A percentile compares a stretch with the other conserved stretches of the same genome.
phyloP scores from a whole-genome alignment of 2,329 filamentous ascomycete species.

The Colletotrichum limetticola region DNA sequence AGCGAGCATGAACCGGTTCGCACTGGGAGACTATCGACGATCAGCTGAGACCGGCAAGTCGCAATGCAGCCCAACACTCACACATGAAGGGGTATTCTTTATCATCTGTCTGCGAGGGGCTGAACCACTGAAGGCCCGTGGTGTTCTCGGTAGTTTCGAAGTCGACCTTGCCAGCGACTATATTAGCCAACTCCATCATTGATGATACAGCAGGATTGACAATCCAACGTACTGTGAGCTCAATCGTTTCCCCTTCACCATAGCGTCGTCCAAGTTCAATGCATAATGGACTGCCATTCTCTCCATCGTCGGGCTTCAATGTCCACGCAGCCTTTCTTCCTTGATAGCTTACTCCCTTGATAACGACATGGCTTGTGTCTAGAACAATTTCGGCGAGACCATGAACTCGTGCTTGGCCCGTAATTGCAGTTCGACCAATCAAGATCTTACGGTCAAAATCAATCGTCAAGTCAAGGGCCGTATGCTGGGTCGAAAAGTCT shows the following conservation, averaged over 20 bases:
- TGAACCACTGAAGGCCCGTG: slow-evolving; percentile 94
- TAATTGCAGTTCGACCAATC: slow-evolving; percentile 72
- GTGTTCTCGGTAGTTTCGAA: slow-evolving; percentile 87
- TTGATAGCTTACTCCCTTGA: not conserved
- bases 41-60: not conserved
- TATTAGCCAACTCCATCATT: slow-evolving; percentile 44
- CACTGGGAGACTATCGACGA: slow-evolving; percentile 77
- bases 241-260: not conserved
- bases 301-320: not conserved
- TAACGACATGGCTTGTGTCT: not conserved
- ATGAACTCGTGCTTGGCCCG: slow-evolving; percentile 61
- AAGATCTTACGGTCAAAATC: slow-evolving; percentile 84
- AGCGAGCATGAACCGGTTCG: slow-evolving; percentile 93
- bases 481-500: slow-evolving; percentile 85
- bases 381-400: not conserved
- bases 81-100: slow-evolving; percentile 95
- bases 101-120: slow-evolving; percentile 91
- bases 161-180: slow-evolving; percentile 68
- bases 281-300: not conserved
- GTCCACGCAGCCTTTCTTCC: not conserved
- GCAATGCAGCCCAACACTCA: not conserved
- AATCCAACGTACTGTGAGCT: not conserved
- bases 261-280: not conserved
- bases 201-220: not conserved
- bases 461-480: slow-evolving; percentile 81